Base-by-base conservation (phyloP, 441 rosid genomes). In the Arabidopsis hybrid region DNA sequence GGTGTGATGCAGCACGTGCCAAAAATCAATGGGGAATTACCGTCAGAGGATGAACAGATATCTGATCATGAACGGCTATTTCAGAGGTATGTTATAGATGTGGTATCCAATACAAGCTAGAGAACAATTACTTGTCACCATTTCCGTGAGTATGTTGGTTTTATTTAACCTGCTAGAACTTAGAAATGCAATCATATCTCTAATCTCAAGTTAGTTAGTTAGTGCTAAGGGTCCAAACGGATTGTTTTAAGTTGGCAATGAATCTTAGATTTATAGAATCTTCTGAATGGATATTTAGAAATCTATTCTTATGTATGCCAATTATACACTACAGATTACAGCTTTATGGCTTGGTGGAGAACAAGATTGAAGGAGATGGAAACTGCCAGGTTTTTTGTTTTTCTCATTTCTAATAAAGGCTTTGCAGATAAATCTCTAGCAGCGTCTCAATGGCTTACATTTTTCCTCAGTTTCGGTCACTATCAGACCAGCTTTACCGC, bases 401-500 rank as follows among this genome's bases (percentile, higher is more conserved):
- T 42, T 31, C 34, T 63, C 9, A 47, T 36, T 46, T 39, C 0
- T 8, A n/a, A 60, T 45, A 63, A 59, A 18, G 63, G 34, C 42
- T 72, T 62, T 67, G 32, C n/a, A 18, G 18, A 65, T 36, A 38
- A 57, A 26, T 8, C 63, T 76, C 47, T 60, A 50, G 49, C 50
- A 42, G 53, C 42, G 57, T 75, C 69, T 82, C 34, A 76, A 62
- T 65, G n/a, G 13, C 56, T 73, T 55, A 67, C 36, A 76, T 50
- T 38, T 76, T 83, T 53, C 72, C 53, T 32, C 89, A 95, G 99
- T 95, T 95, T 78, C 89, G 98, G 35, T 85, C 99, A 61, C 72
- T 91, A 67, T 92, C 98, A 55, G 97, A 92, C 74, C 99, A 95
- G 83, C 88, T 92, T 55, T 95, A 92, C 75, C 90, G 91, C 49